Evolutionary conservation across 805 yeast genomes (phyloP), one percentile per base, ranked within the genome.

Genomic region (Blastobotrys attinorum): DNA sequence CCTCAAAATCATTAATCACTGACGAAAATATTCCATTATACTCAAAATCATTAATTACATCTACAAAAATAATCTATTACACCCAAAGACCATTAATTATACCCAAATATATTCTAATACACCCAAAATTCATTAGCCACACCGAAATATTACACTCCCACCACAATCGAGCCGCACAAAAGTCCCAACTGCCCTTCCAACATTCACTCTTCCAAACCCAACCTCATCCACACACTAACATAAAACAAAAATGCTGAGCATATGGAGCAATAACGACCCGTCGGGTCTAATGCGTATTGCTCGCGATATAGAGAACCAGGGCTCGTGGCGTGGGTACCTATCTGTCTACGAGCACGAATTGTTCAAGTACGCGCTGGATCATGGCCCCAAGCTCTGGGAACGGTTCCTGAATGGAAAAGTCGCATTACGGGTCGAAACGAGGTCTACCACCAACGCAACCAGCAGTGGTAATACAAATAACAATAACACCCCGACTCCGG

Each of bases 261-360:
- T 52, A 40, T 53, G 57, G 57, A 35, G 45, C 39, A 7, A 32
- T 27, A 41, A 46, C 27, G 50, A 50, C 42, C 45, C 49, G 7
- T 45, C 20, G 13, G 46, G 50, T 17, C 44, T 53, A 40, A 39
- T 45, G 32, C 39, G 41, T 39, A 39, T 58, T 25, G 62, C 62
- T 7, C 41, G 42, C 17, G 55, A 55, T 29, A 56, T 58, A 21
- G 57, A 57, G 23, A 41, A 47, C 22, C 53, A 56, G 16, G 62
- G 51, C 23, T 40, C 49, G 17, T 64, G 66, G 66, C 48, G 56
- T 34, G 62, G 69, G 33, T 66, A 61, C 40, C 52, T 68, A 31
- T 53, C 63, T 16, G 53, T 57, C 6, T 60, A 55, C 31, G 72
- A 68, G 46, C 69, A 67, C 43, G 57, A 55, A 23, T 42, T 66